Base-by-base conservation (phyloP, 2,329 filamentous ascomycete genomes). In the Xenoacremonium recifei region DNA sequence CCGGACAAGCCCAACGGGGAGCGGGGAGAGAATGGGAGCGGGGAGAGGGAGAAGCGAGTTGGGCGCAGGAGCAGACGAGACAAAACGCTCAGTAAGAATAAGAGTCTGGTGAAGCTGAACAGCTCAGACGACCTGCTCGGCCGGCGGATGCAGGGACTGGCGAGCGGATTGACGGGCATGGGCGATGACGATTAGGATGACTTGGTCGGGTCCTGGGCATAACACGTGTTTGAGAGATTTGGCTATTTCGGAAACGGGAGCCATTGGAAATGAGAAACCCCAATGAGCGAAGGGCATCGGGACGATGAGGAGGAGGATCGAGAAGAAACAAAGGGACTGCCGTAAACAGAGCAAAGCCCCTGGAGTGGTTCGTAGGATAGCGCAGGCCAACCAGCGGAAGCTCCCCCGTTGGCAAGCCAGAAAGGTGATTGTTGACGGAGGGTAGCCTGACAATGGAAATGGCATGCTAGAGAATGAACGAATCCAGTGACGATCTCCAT, bases 41-140 rank as follows among this genome's bases (percentile, higher is more conserved):
- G 50, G 16, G 20, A 34, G 48, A 30, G 46, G 15, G 47, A 44
- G 39, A 49, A 40, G 10, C 18, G 17, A 19, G 16, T 9, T 34
- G 32, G 32, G 35, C 45, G 40, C 33, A 50, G 53, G 54, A 57
- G 44, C 35, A 55, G 44, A 44, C 61, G 54, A 51, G 59, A 54
- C 43, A 56, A 53, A 37, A 54, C 42, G 21, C 48, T 63, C 16
- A 50, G 44, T 38, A 57, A 68, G 51, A 67, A 71, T 35, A 71
- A 69, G 59, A 75, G 70, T 35, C 53, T 80, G 21, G 64, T 77
- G 12, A 77, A 74, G 63, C 66, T 82, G 36, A 72, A 72, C 45
- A 81, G 78, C 59, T 73, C 76, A 29, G 78, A 81, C 44, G 78
- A 82, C 52, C 53, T 82, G 51, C 65, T 82, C 10, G 70, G 75